These are phyloP conservation scores for Scenedesmus sp. DNA, from an alignment of 163 green algal genomes.

Conservation along the genomic window DNA sequence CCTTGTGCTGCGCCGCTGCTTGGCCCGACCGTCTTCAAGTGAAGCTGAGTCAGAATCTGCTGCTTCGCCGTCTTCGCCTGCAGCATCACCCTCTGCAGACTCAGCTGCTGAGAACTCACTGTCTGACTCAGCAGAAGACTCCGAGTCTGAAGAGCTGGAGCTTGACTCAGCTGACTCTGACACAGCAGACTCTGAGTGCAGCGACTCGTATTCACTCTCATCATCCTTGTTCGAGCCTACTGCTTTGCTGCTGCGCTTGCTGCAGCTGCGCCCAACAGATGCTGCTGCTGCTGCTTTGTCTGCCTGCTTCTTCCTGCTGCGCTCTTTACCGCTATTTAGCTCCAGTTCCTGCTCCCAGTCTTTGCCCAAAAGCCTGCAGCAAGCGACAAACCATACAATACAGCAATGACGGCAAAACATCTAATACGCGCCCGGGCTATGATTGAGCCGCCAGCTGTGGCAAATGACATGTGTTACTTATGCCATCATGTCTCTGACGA, in stretches of 20 bases:
- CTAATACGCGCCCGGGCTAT: neutral
- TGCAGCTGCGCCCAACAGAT: neutral
- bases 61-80: neutral
- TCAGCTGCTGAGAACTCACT: neutral
- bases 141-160: neutral
- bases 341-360: slow-evolving; percentile 12
- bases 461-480: too few relatives aligned
- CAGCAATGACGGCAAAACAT: neutral
- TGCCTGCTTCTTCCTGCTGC: neutral
- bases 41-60: neutral
- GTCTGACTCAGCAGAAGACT: slow-evolving; percentile 22
- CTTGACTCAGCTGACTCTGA: neutral
- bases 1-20: neutral
- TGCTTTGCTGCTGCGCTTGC: neutral
- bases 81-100: neutral
- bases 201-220: neutral
- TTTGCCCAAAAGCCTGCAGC: neutral
- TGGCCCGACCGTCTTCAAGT: neutral
- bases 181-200: neutral
- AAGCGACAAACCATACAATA: neutral
- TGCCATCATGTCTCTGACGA: too few relatives aligned
- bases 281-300: neutral
- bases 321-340: neutral
- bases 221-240: neutral
- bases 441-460: neutral